Evolutionary conservation across 2,329 filamentous ascomycete species (phyloP).

Genomic region (Huntiella decipiens): DNA sequence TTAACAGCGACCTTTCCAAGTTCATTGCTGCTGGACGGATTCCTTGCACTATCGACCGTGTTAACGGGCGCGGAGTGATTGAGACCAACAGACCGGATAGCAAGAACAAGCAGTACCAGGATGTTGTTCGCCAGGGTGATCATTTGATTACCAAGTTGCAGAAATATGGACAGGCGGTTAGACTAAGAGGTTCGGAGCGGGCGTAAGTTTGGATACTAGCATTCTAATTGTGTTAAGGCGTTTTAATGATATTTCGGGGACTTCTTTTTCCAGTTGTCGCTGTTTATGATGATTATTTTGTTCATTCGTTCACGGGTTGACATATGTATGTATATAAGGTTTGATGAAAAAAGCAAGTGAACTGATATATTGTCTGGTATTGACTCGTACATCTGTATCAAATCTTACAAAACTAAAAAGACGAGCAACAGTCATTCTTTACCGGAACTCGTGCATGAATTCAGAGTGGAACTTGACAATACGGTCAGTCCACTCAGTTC

Average conservation of each 20-base stretch:
- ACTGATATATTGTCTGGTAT: background rate
- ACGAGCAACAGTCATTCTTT: conserved; percentile 7
- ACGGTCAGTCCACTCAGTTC: conserved; percentile 79
- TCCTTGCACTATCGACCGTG: conserved; percentile 91
- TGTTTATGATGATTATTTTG: too few relatives aligned
- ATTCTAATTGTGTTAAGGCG: background rate
- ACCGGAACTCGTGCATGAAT: conserved; percentile 69
- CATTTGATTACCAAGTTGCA: conserved; percentile 97
- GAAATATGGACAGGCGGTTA: conserved; percentile 94
- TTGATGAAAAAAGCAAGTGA: background rate
- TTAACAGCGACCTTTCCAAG: conserved; percentile 65
- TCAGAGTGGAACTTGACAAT: conserved; percentile 80
- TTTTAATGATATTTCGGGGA: too few relatives aligned
- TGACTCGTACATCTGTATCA: background rate
- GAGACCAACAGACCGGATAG: conserved; percentile 95
- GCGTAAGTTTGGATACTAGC: conserved; percentile 31
- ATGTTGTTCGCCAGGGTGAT: conserved; percentile 93
- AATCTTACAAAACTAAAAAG: background rate
- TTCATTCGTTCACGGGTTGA: too few relatives aligned
- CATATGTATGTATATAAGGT: too few relatives aligned
- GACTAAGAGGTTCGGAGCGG: conserved; percentile 83
- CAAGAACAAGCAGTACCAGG: conserved; percentile 99
- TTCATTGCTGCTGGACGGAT: conserved; percentile 93
- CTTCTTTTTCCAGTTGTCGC: too few relatives aligned
- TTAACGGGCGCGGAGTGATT: conserved; percentile 88